Percentiles rank a stretch among this genome's conserved stretches.
These are phyloP conservation scores for Phytopythium helicoides DNA, from an alignment of 352 stramenopile genomes.

Conservation along the genomic window DNA sequence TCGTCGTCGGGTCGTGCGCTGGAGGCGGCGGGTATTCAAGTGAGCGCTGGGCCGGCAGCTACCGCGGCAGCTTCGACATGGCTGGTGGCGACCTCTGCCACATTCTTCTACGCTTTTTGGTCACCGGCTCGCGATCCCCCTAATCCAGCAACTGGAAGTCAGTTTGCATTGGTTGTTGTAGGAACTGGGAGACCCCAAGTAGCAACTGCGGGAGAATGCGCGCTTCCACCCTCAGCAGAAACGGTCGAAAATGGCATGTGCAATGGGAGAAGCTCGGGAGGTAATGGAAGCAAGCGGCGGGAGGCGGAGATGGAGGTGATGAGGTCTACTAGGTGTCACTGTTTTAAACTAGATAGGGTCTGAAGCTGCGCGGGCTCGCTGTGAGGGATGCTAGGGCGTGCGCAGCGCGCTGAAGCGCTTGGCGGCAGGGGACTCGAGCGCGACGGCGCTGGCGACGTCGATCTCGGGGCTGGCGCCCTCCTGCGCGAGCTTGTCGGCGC, in stretches of 20 bases:
- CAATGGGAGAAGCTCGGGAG: no score
- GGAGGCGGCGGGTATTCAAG: no score
- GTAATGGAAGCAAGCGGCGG: no score
- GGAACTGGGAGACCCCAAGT: no score
- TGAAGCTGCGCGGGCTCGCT: no score
- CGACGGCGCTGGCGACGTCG: constrained; percentile 8
- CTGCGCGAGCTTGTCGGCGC: constrained; percentile 11
- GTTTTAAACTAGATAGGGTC: not conserved
- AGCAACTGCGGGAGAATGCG: no score
- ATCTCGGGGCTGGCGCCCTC: constrained; percentile 15
- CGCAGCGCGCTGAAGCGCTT: constrained; percentile 6
- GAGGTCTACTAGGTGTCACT: no score
- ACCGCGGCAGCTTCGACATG: not conserved
- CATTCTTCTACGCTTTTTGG: not conserved
- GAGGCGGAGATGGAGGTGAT: no score
- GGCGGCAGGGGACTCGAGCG: constrained; percentile 6
- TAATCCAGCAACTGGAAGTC: not conserved
- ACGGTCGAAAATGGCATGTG: no score
- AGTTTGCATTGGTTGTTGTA: not conserved
- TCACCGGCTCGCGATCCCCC: not conserved
- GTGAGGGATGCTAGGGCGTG: not conserved
- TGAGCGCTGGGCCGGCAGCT: no score
- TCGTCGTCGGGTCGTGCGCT: not conserved
- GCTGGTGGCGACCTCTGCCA: no score
- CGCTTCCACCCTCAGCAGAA: no score